Conservation (phyloP, 345 rosid genomes). For the Eutrema heterophyllum region DNA sequence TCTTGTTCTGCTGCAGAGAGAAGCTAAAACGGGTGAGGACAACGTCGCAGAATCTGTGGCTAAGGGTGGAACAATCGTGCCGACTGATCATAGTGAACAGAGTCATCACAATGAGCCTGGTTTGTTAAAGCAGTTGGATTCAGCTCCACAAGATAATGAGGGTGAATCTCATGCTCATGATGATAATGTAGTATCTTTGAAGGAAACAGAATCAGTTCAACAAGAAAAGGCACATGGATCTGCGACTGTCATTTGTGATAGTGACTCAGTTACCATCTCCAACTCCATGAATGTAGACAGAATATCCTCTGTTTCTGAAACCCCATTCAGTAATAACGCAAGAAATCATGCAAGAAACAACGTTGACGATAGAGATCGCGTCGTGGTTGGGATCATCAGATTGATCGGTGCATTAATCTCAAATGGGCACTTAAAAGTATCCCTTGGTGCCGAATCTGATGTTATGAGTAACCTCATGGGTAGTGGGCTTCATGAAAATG, state of each 20-base stretch:
- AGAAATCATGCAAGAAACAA: slow-evolving; percentile 69
- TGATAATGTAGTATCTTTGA: slow-evolving; percentile 30
- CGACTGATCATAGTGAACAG: slow-evolving; percentile 35
- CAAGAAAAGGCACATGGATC: slow-evolving; percentile 37
- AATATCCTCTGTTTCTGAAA: slow-evolving; percentile 57
- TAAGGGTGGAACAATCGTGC: slow-evolving; percentile 32
- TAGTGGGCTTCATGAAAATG: slow-evolving; percentile 57
- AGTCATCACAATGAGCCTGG: slow-evolving; percentile 25
- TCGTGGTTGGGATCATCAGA: slow-evolving; percentile 79
- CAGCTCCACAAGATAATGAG: slow-evolving; percentile 15
- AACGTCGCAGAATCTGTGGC: slow-evolving; percentile 24
- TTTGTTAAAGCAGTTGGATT: slow-evolving; percentile 39
- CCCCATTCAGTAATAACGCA: slow-evolving; percentile 34
- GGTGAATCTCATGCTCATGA: slow-evolving; percentile 27
- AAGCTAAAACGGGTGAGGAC: slow-evolving; percentile 80
- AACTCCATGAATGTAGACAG: slow-evolving; percentile 43
- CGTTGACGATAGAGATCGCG: slow-evolving; percentile 69
- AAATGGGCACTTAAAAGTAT: slow-evolving; percentile 65
- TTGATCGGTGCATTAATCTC: slow-evolving; percentile 74
- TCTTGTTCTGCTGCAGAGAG: slow-evolving; percentile 88
- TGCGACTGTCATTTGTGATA: slow-evolving; percentile 29
- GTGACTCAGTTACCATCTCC: slow-evolving; percentile 37
- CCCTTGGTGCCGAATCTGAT: slow-evolving; percentile 46
- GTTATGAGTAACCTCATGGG: slow-evolving; percentile 53
- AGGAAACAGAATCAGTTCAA: slow-evolving; percentile 35